Evolutionary conservation across 2,329 filamentous ascomycete species (phyloP).

Genomic region (Pseudopithomyces chartarum): DNA sequence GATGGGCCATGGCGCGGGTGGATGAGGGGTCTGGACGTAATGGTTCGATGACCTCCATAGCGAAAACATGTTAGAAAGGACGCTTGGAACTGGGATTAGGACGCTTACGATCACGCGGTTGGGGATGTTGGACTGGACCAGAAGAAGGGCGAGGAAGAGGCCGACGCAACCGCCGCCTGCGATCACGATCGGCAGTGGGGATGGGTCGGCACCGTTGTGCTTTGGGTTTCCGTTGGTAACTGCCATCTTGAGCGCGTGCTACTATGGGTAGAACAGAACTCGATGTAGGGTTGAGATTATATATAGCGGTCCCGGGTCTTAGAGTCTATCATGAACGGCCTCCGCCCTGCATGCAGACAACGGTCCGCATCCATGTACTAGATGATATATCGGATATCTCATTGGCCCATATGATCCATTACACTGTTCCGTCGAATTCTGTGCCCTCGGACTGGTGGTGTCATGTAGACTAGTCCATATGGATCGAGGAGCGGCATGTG

Average conservation of each 20-base stretch:
- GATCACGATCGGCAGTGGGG: conserved; percentile 38
- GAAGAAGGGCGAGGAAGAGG: conserved; percentile 47
- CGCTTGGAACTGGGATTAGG: neutral
- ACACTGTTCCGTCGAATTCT: neutral
- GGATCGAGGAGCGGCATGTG: neutral
- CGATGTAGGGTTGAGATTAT: neutral
- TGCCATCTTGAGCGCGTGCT: neutral
- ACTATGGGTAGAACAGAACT: neutral
- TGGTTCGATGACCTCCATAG: conserved; percentile 31
- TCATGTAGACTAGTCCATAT: neutral
- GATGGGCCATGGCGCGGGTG: conserved; percentile 51
- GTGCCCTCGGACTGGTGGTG: neutral
- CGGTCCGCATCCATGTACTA: neutral
- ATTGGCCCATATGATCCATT: neutral
- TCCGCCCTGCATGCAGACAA: neutral
- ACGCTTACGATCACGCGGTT: conserved; percentile 40
- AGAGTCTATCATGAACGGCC: neutral
- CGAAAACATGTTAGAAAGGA: neutral
- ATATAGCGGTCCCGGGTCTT: neutral
- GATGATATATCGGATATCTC: neutral
- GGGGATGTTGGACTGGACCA: conserved; percentile 40
- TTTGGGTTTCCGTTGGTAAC: neutral
- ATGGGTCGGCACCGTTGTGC: neutral
- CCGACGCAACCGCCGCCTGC: conserved; percentile 50
- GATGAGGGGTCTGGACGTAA: conserved; percentile 28